Conservation (phyloP, 2,329 filamentous ascomycete species). For the Ophiocordyceps camponoti-saundersi region DNA sequence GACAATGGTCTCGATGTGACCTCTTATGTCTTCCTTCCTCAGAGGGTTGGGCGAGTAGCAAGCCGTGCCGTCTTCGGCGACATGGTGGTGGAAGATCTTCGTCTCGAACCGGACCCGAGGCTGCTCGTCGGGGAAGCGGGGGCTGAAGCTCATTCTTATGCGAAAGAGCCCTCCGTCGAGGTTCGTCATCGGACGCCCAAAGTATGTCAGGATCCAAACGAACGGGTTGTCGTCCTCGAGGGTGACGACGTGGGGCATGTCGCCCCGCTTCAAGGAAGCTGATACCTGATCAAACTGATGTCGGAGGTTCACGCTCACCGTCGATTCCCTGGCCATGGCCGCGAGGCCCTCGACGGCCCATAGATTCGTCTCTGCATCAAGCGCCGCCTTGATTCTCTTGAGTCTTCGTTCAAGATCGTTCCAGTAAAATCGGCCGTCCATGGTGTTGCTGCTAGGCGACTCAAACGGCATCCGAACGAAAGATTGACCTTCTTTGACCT, state of each 20-base stretch:
- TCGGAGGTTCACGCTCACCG: slow-evolving; percentile 65
- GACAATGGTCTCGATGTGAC: slow-evolving; percentile 74
- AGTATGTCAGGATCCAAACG: slow-evolving; percentile 75
- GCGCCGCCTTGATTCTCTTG: slow-evolving; percentile 45
- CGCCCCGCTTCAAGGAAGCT: slow-evolving; percentile 54
- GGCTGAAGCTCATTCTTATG: slow-evolving; percentile 64
- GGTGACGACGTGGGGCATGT: slow-evolving; percentile 57
- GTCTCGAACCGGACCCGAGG: slow-evolving; percentile 71
- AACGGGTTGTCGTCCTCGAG: slow-evolving; percentile 75
- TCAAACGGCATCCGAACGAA: slow-evolving; percentile 90
- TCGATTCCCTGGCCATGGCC: slow-evolving; percentile 46
- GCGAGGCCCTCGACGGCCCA: slow-evolving; percentile 58
- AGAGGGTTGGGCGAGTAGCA: slow-evolving; percentile 56
- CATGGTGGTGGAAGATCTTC: slow-evolving; percentile 71
- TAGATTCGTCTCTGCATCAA: slow-evolving; percentile 52
- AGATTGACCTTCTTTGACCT: slow-evolving; percentile 42
- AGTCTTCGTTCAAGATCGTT: slow-evolving; percentile 54
- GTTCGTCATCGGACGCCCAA: slow-evolving; percentile 83
- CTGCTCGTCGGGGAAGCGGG: slow-evolving; percentile 74
- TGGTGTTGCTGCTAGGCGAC: slow-evolving; percentile 45
- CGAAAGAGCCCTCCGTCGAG: slow-evolving; percentile 82
- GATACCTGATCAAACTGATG: slow-evolving; percentile 74
- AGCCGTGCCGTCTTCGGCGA: slow-evolving; percentile 62
- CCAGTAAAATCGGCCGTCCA: slow-evolving; percentile 81
- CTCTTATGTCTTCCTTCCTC: slow-evolving; percentile 57